A percentile compares a stretch with the other conserved stretches of the same genome.
These are phyloP conservation scores for Coffea eugenioides DNA, from an alignment of 257 asterid genomes.

Conservation along the genomic window DNA sequence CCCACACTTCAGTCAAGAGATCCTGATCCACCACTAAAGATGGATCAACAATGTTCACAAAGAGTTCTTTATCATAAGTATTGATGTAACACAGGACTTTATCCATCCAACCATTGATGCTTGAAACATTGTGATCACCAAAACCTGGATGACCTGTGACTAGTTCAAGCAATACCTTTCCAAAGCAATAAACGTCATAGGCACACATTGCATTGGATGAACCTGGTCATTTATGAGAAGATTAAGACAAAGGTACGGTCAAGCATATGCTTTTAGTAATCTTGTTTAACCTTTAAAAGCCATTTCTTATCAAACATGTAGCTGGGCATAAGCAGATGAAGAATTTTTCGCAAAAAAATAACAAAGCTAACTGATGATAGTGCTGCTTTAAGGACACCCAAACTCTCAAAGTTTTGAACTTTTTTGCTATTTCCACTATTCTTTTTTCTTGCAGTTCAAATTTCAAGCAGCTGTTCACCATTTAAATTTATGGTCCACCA, in stretches of 20 bases:
- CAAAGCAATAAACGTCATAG: conserved; percentile 9
- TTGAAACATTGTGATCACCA: no score
- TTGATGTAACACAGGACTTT: no score
- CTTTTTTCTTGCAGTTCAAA: neutral
- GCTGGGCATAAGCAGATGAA: neutral
- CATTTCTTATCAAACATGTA: neutral
- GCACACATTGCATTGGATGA: neutral
- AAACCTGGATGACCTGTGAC: no score
- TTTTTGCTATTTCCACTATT: neutral
- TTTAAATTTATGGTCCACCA: no score
- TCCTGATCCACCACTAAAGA: neutral
- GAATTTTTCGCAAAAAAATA: neutral
- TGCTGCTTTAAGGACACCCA: neutral
- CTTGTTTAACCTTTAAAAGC: neutral
- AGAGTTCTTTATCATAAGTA: no score
- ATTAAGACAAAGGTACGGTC: no score
- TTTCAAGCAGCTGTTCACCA: neutral
- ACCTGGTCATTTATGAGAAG: no score
- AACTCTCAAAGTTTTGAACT: neutral
- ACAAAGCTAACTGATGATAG: neutral
- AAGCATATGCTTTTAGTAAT: neutral
- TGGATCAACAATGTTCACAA: conserved; percentile 2
- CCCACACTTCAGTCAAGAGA: neutral
- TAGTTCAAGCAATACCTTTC: neutral
- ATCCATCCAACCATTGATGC: no score